Base-by-base conservation (phyloP, 1,284 basidiomycete species). In the Rhizoctonia solani region DNA sequence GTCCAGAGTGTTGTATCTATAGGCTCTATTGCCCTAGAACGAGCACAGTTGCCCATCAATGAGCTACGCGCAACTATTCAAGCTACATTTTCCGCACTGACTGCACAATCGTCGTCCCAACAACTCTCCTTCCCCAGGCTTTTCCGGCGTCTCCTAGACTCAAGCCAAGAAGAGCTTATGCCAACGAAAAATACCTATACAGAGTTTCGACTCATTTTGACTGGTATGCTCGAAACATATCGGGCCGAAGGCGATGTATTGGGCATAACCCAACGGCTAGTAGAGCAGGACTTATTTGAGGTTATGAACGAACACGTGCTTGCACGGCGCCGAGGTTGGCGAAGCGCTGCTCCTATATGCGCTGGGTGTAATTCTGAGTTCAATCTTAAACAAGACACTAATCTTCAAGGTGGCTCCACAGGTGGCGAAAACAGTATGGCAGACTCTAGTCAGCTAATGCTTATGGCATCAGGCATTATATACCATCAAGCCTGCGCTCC, bases 191-290 rank as follows among this genome's bases (percentile, higher is more conserved):
- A 85, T n/a, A 87, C 89, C 4, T 98, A 98, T 76, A 87, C 89
- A 34, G 95, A 98, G 76, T 96, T 98, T 77, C 85, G 94, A 49
- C 84, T 87, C 3, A 94, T 99, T 68, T 81, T 99, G 23, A 89
- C 88, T 0, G 90, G 93, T 30, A 99, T 99, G 93, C 80, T 98
- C 71, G 93, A 95, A 73, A 91, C 93, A 1, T 98, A 98, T 79
- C 87, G 89, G 23, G 87, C 90, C 4, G 95, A 99, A 71, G 89
- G 89, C 25, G 95, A 98, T 72, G 86, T 96, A 81, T 81, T 99
- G n/a, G 79, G 83, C 34, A 93, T 98, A 74, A 91, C 93, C 14
- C 92, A 91, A 72, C 87, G 89, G 69, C 80, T 98, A 25, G 81
- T 95, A 42, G 86, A 92, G 71, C 84, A 88, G 23, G 96, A 98